Base-by-base conservation (phyloP, 2,329 filamentous ascomycete genomes). In the Grosmannia penicillata region DNA sequence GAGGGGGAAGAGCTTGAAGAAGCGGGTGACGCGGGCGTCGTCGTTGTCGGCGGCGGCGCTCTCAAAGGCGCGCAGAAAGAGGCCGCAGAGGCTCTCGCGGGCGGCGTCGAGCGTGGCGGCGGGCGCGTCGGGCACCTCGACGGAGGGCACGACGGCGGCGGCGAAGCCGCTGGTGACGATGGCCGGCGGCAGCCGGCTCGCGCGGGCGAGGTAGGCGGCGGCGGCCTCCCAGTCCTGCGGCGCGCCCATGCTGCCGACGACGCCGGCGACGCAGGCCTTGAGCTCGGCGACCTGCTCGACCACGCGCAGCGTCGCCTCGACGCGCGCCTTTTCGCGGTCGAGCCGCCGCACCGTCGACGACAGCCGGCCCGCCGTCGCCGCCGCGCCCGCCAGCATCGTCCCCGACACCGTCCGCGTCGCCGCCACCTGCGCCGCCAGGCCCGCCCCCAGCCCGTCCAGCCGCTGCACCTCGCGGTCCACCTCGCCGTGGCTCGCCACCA, bases 201-300 rank as follows among this genome's bases (percentile, higher is more conserved):
- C 87, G 32, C 89, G 75, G 45, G 82, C 75, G 42, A 98, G 70
- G 57, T 96, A 96, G 33, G 73, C 82, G 2, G 91, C 91, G 4
- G 91, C 91, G 4, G 85, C 91, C 59, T 98, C 91, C 91, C 91
- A 98, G 62, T 98, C 91, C 58, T 98, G 91, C 30, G 91, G 85
- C 5, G 87, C 89, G 25, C 89, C 91, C 91, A 98, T 98, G 43
- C 83, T 93, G 15, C 87, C 91, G 21, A 89, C 78, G 10, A 96
- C 87, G 31, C 91, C 91, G 43, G 95, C 75, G 26, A 96, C 84
- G 55, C 91, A 98, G 8, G 91, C 83, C 61, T 96, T 96, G 47
- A 98, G 78, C 66, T 98, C 91, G 6, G 84, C 82, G 13, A 98
- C 89, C 61, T 95, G 87, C 58, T 96, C 89, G 10, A 96, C 91